Evolutionary conservation across 495 filamentous ascomycete species (phyloP), one percentile per base, ranked within the genome.

Genomic region (Penicillium dipodomyicola): DNA sequence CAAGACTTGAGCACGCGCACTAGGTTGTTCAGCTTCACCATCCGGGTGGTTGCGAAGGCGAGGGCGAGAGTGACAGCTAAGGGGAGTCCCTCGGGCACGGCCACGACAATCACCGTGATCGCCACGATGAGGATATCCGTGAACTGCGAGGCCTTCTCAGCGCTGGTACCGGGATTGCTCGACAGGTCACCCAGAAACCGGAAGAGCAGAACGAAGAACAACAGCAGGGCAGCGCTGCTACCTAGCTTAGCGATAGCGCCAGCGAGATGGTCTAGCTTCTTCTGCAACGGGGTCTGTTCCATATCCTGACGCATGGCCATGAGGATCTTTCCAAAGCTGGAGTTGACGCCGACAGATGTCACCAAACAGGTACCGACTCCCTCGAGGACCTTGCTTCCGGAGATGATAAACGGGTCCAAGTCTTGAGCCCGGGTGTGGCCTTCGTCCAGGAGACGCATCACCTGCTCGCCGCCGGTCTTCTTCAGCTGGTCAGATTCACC

Each of bases 81-180:
- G 15, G 93, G 93, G 45, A 97, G 75, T 20, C 93, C 93, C 75
- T 97, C 93, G 3, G 93, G 93, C 15, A 97, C 91, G 27, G 93
- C 93, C 20, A 97, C 93, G n/a, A 97, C 93, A 53, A 97, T 88
- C 56, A 97, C 87, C 5, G 92, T 97, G 52, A 97, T 90, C 20
- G 93, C 88, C 22, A 96, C 90, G 58, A 97, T 96, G 64, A 97
- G 92, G 60, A 97, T 96, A 52, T 89, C 81, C 56, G 97, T 79
- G 73, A 97, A 97, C 7, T 29, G 27, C 7, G 27, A 29, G 27
- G 27, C 27, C 27, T 29, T 29, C 27, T 29, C 27, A 29, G 27
- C 9, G 27, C 27, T 29, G 7, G 27, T 29, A 29, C 27, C 27
- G 7, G 27, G 9, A 8, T 29, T 48, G 84, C 72, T 64, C 92